phyloP scores from a whole-genome alignment of 805 yeast genomes.

The Komagataella pastoris region DNA sequence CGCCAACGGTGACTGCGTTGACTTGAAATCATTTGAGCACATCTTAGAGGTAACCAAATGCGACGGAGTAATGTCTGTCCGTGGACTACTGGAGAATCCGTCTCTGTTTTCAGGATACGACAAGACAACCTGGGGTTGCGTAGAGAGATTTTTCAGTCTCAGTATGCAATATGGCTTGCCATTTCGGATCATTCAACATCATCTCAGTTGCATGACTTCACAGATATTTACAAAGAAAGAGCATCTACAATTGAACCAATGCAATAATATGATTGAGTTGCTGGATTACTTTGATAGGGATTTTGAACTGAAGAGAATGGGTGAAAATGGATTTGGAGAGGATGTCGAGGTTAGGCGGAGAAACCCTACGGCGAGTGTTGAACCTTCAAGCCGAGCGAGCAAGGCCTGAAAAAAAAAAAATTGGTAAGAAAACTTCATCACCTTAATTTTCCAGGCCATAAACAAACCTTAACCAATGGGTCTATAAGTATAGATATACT shows the following conservation, averaged over 20 bases:
- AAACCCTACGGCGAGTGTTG: slow-evolving; percentile 1
- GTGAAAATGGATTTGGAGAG: slow-evolving; percentile 59
- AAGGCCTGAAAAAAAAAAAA: neutral
- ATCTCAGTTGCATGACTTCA: slow-evolving; percentile 76
- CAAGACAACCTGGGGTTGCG: slow-evolving; percentile 80
- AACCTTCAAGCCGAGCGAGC: neutral
- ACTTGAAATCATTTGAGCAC: slow-evolving; percentile 43
- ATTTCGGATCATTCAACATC: slow-evolving; percentile 76
- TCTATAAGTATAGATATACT: neutral
- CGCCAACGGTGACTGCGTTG: slow-evolving; percentile 95
- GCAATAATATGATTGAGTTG: slow-evolving; percentile 43
- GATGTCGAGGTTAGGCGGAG: slow-evolving; percentile 17
- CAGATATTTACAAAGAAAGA: slow-evolving; percentile 30
- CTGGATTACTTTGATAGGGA: slow-evolving; percentile 72
- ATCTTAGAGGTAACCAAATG: slow-evolving; percentile 60
- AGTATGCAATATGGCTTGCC: slow-evolving; percentile 76
- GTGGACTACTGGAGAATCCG: slow-evolving; percentile 82
- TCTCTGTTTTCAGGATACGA: slow-evolving; percentile 68
- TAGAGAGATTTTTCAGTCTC: slow-evolving; percentile 74
- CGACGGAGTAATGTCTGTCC: slow-evolving; percentile 92
- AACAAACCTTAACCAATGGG: neutral
- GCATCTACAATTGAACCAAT: slow-evolving; percentile 51
- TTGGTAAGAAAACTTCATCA: neutral
- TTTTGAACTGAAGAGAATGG: slow-evolving; percentile 53
- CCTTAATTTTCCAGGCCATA: neutral